Evolutionary conservation across 805 yeast genomes (phyloP).

Genomic region (Kazachstania viticola): DNA sequence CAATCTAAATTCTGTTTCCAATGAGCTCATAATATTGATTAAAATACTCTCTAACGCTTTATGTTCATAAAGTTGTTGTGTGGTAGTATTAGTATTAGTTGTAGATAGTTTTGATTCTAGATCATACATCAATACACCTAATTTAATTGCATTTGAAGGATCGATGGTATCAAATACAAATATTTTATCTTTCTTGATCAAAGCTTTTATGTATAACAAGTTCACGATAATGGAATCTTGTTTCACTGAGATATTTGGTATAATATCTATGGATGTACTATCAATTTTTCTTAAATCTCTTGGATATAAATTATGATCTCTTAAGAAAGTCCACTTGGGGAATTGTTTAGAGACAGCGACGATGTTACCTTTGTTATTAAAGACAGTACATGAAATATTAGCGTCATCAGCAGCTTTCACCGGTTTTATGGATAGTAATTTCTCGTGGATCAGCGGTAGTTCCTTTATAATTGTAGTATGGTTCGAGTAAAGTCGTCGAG

Average conservation of each 20-base stretch:
- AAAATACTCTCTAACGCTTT: conserved; percentile 74
- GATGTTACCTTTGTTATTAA: conserved; percentile 65
- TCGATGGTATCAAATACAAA: conserved; percentile 63
- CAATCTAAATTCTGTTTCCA: conserved; percentile 62
- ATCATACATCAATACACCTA: conserved; percentile 77
- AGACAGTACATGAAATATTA: conserved; percentile 64
- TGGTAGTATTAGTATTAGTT: conserved; percentile 17
- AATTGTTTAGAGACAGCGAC: conserved; percentile 68
- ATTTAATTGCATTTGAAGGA: conserved; percentile 47
- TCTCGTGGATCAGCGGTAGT: conserved; percentile 3
- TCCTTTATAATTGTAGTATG: not conserved
- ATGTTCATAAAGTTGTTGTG: conserved; percentile 57
- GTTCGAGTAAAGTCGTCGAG: no score
- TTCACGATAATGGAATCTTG: conserved; percentile 60
- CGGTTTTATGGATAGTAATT: conserved; percentile 24
- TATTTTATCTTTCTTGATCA: conserved; percentile 70
- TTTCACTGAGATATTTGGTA: conserved; percentile 80
- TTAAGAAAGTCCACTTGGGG: conserved; percentile 64
- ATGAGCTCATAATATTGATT: conserved; percentile 64
- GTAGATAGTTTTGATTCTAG: conserved; percentile 53
- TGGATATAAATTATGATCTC: conserved; percentile 67
- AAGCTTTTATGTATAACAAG: conserved; percentile 77
- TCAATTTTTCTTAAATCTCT: conserved; percentile 78
- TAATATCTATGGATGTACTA: conserved; percentile 65
- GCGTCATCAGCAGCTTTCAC: conserved; percentile 35